Base-by-base conservation (phyloP, 345 rosid species). In the Salix caprea region DNA sequence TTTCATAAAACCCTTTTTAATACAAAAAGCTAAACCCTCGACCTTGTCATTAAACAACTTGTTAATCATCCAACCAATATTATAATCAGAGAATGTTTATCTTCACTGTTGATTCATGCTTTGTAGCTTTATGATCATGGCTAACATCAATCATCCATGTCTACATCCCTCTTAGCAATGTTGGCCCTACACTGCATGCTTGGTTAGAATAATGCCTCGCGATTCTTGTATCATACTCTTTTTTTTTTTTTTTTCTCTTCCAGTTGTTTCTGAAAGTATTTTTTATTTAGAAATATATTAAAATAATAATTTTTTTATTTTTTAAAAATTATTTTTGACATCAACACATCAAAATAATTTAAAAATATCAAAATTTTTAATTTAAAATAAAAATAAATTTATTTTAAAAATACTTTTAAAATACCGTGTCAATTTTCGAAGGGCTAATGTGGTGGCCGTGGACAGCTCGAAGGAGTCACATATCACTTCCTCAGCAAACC, bases 141-240 rank as follows among this genome's bases (percentile, higher is more conserved):
- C 82, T 58, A 64, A 52, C 73, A 71, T 75, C 84, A 85, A 87
- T 83, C 80, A 85, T 83, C 6, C 62, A 52, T 83, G 88, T 82
- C 84, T 76, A 46, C 78, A 36, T n/a, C 74, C 75, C 82, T 82
- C 14, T 78, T 69, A 64, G 60, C 77, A 60, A 26, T 72, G 72
- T 65, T 80, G 86, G 79, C 56, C 85, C 86, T 83, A 32, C 15
- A 15, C 60, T 80, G 80, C 85, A 85, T 81, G 89, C 81, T 82
- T 85, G 71, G 76, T 76, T 75, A 82, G 84, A 71, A 82, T 86
- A 69, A 85, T 88, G 85, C 77, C 78, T 70, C 54, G 28, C 70
- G 44, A 12, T 64, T 78, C 68, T 39, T 71, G 32, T 39, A 61
- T 65, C 46, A 2, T 77, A 23, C 16, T 42, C 15, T 28, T 14